Evolutionary conservation across 2,329 filamentous ascomycete genomes (phyloP), one percentile per base, ranked within the genome.

Genomic region (Aspergillus viridinutans): DNA sequence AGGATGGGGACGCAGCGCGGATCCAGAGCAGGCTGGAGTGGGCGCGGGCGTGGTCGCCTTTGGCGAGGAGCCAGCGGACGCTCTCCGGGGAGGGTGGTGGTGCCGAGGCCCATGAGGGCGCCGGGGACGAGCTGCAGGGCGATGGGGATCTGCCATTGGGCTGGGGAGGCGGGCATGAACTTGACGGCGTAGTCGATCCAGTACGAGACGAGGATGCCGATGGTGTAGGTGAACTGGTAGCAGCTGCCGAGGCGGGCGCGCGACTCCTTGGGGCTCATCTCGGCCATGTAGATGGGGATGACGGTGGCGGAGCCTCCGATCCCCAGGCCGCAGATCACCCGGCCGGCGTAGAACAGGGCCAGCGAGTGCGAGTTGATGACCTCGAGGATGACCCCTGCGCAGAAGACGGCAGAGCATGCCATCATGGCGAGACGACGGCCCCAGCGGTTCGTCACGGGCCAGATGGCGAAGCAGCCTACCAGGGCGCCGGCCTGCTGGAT

Each of bases 121-220:
- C 78, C 80, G 0, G 79, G 79, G 0, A 79, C 66, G 6, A 83
- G 70, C 61, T 83, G 81, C 3, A 84, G 69, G 0, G 78, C 81
- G 53, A 85, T 76, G 1, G 81, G 82, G 28, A 84, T 76, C 67
- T 83, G 81, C 83, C 81, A 85, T 68, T 84, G 81, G 2, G 67
- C 67, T 0, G 77, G 60, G 5, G 43, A 72, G 3, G 58, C 35
- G 3, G 61, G 50, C 56, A 69, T 64, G 21, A 64, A 64, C 23
- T 71, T 67, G 10, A 71, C 62, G 1, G 61, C 79, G 54, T 82
- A 83, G 66, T 83, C 80, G 47, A 83, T 72, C 79, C 80, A 83
- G 65, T 83, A 83, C 3, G 78, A 80, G 0, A 74, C 70, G 48
- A 82, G 78, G 52, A 83, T 82, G 1, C 81, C 74, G 59, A 78